Percentiles rank a stretch among this genome's conserved stretches.
Conservation (phyloP, 2,329 filamentous ascomycete genomes). For the Taxawa tesnikishii region DNA sequence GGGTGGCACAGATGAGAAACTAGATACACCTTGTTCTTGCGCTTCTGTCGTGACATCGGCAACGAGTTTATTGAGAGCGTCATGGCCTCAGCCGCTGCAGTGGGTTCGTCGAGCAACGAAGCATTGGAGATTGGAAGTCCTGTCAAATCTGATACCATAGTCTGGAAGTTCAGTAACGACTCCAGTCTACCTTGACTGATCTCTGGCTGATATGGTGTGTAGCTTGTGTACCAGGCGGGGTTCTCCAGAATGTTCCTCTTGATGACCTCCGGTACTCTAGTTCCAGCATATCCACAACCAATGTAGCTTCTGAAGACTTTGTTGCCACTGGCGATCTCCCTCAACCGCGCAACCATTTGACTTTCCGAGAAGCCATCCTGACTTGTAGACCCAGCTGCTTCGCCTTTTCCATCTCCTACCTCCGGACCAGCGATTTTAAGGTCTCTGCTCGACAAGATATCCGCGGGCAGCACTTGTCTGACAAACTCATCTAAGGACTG, state of each 20-base stretch:
- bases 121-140: conserved; percentile 81
- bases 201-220: conserved; percentile 93
- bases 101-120: conserved; percentile 80
- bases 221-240: conserved; percentile 95
- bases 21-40: conserved; percentile 66
- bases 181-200: conserved; percentile 92
- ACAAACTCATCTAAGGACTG: conserved; percentile 71
- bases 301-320: conserved; percentile 58
- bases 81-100: conserved; percentile 91
- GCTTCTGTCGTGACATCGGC: conserved; percentile 58
- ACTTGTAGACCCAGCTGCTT: conserved; percentile 16
- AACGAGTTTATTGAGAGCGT: conserved; percentile 75
- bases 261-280: conserved; percentile 79
- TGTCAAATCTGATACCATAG: conserved; percentile 78
- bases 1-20: conserved; percentile 75
- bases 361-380: conserved; percentile 45
- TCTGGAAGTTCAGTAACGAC: conserved; percentile 92
- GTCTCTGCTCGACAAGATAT: conserved; percentile 58
- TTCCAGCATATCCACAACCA: conserved; percentile 78
- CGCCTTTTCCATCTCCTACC: conserved; percentile 26
- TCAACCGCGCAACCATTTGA: conserved; percentile 41
- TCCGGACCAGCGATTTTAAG: conserved; percentile 43
- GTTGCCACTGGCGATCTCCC: conserved; percentile 48
- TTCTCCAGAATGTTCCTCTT: conserved; percentile 87
- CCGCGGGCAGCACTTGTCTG: conserved; percentile 65